phyloP scores from a whole-genome alignment of 2,329 filamentous ascomycete species.

The Exutisphaerella laricina region DNA sequence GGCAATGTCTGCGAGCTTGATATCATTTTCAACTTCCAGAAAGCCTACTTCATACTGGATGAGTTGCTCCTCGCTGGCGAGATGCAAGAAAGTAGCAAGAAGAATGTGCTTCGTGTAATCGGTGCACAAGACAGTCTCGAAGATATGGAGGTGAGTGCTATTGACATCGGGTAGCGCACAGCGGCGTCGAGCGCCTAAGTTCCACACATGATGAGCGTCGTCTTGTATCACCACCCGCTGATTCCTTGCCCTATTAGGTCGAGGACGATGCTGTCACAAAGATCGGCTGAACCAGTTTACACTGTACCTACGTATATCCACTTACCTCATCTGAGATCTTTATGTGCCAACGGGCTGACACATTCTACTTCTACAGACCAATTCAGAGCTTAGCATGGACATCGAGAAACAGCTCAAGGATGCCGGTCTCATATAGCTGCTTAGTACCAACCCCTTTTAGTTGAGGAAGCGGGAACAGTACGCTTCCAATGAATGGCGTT shows the following conservation, averaged over 20 bases:
- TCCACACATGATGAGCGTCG: slow-evolving; percentile 7
- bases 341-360: slow-evolving; percentile 13
- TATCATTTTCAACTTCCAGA: slow-evolving; percentile 99
- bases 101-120: slow-evolving; percentile 94
- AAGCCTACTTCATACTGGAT: slow-evolving; percentile 98
- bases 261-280: slow-evolving; percentile 48
- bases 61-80: slow-evolving; percentile 92
- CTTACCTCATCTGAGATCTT: slow-evolving; percentile 5
- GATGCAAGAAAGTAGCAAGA: slow-evolving; percentile 98
- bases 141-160: slow-evolving; percentile 89
- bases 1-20: slow-evolving; percentile 99
- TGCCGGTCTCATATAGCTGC: slow-evolving; percentile 27
- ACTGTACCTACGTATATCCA: slow-evolving; percentile 14
- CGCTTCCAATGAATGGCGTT: slow-evolving; percentile 30
- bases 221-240: slow-evolving; percentile 27
- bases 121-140: slow-evolving; percentile 95
- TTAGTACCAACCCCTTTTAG: slow-evolving; percentile 25
- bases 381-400: slow-evolving; percentile 22
- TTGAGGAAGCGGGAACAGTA: slow-evolving; percentile 27
- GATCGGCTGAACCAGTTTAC: slow-evolving; percentile 50
- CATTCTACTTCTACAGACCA: slow-evolving; percentile 17
- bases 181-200: slow-evolving; percentile 5
- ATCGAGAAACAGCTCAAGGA: slow-evolving; percentile 29
- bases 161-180: slow-evolving; percentile 1
- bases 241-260: slow-evolving; percentile 31